phyloP scores from a whole-genome alignment of 129 eudicot genomes.

The Lactuca sativa region DNA sequence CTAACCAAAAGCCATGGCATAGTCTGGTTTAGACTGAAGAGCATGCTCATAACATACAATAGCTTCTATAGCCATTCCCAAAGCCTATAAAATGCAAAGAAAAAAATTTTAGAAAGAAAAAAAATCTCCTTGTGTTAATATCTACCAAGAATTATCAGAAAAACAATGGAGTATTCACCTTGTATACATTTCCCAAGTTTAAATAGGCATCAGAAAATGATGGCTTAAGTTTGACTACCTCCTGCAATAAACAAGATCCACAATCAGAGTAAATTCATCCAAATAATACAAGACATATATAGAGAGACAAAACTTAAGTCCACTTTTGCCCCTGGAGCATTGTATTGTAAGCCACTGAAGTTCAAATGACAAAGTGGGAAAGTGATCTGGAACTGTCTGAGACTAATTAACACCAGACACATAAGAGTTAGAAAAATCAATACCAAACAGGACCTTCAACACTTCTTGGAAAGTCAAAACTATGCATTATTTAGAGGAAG shows the following conservation, averaged over 20 bases:
- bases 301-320: neutral
- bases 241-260: constrained; percentile 45
- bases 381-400: neutral
- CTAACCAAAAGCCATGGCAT: constrained; percentile 89
- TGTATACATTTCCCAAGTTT: constrained; percentile 84
- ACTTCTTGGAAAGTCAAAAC: neutral
- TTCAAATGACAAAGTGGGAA: neutral
- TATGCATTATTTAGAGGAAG: neutral
- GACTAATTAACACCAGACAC: neutral
- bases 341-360: neutral
- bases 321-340: constrained; percentile 1
- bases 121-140: constrained; percentile 18
- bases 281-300: neutral
- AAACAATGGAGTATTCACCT: constrained; percentile 47
- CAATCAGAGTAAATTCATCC: constrained; percentile 10
- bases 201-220: constrained; percentile 77
- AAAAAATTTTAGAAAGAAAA: constrained; percentile 6
- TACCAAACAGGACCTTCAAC: too few species aligned
- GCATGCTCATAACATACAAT: constrained; percentile 82
- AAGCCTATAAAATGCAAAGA: constrained; percentile 55
- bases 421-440: neutral
- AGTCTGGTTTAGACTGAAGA: constrained; percentile 79
- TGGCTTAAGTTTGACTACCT: constrained; percentile 89
- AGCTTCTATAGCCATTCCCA: constrained; percentile 86
- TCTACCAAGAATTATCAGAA: neutral